These are phyloP conservation scores for Cyclotella choctawhatcheeana DNA, from an alignment of 108 stramenopile species.

Conservation along the genomic window DNA sequence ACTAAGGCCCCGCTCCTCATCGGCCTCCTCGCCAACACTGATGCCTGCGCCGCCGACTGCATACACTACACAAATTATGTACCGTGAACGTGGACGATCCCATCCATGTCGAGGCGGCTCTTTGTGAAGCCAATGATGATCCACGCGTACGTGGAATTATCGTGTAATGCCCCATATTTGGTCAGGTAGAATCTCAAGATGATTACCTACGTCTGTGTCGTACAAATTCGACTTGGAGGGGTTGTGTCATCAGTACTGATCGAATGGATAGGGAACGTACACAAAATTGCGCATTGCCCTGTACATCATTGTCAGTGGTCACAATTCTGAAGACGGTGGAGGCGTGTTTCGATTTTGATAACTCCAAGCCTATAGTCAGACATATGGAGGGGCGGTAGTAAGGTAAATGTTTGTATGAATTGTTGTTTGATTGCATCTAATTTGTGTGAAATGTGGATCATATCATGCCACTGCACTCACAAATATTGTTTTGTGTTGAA, in stretches of 20 bases:
- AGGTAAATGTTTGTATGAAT: conserved; percentile 60
- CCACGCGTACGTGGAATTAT: conserved; percentile 96
- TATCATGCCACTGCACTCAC: too few relatives aligned
- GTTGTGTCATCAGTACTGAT: conserved; percentile 91
- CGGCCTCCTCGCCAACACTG: conserved; percentile 91
- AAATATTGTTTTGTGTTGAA: too few relatives aligned
- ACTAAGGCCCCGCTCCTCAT: conserved; percentile 94
- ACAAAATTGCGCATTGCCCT: conserved; percentile 93
- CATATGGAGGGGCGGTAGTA: conserved; percentile 86
- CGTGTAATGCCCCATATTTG: conserved; percentile 98
- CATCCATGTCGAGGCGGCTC: conserved; percentile 87
- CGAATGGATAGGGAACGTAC: conserved; percentile 83
- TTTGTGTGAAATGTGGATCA: too few relatives aligned
- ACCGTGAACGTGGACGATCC: too few relatives aligned
- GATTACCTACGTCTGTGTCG: conserved; percentile 94
- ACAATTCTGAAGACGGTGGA: conserved; percentile 91
- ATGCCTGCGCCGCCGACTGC: conserved; percentile 91
- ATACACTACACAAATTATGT: too few relatives aligned
- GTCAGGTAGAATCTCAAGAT: conserved; percentile 93
- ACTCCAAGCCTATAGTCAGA: conserved; percentile 61
- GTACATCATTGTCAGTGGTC: conserved; percentile 92
- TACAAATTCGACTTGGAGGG: conserved; percentile 96
- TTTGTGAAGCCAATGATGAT: conserved; percentile 92
- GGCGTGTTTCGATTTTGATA: conserved; percentile 75
- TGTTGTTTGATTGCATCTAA: too few relatives aligned